phyloP scores from a whole-genome alignment of 2,329 filamentous ascomycete genomes.

The Sporothrix protearum region DNA sequence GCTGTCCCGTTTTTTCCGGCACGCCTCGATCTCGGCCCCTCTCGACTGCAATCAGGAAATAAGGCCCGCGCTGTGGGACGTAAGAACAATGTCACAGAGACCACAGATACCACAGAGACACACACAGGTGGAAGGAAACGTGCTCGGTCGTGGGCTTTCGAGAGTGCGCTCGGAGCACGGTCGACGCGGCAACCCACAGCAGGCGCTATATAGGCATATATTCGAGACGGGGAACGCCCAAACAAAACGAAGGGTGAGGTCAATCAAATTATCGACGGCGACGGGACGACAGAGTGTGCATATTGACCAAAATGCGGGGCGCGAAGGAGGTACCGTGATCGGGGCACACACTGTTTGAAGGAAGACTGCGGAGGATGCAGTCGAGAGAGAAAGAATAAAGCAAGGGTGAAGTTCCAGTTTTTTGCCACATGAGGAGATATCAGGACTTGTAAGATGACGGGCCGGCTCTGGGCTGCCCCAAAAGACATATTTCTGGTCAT shows the following conservation, averaged over 20 bases:
- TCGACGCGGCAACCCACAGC: slow-evolving; percentile 23
- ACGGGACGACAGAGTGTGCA: background rate
- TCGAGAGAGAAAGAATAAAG: background rate
- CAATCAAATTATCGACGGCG: slow-evolving; percentile 3
- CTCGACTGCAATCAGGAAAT: slow-evolving; percentile 36
- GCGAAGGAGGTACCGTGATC: slow-evolving; percentile 14
- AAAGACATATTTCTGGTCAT: background rate
- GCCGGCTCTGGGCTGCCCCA: slow-evolving; percentile 1
- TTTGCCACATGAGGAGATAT: slow-evolving; percentile 3
- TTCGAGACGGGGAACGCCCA: background rate
- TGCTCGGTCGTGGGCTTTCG: slow-evolving; percentile 35
- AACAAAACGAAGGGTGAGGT: background rate
- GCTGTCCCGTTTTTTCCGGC: slow-evolving; percentile 11
- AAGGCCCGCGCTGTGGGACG: slow-evolving; percentile 33
- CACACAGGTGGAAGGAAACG: background rate
- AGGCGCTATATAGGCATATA: slow-evolving; percentile 4
- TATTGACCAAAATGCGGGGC: slow-evolving; percentile 17
- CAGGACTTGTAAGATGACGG: background rate
- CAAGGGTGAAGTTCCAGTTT: background rate
- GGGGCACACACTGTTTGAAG: background rate
- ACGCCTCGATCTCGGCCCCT: slow-evolving; percentile 1
- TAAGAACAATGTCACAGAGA: slow-evolving; percentile 10
- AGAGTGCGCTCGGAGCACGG: slow-evolving; percentile 21
- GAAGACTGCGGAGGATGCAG: background rate
- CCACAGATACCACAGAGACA: background rate